These are phyloP conservation scores for Botryotinia convoluta DNA, from an alignment of 2,329 filamentous ascomycete species.

Conservation along the genomic window DNA sequence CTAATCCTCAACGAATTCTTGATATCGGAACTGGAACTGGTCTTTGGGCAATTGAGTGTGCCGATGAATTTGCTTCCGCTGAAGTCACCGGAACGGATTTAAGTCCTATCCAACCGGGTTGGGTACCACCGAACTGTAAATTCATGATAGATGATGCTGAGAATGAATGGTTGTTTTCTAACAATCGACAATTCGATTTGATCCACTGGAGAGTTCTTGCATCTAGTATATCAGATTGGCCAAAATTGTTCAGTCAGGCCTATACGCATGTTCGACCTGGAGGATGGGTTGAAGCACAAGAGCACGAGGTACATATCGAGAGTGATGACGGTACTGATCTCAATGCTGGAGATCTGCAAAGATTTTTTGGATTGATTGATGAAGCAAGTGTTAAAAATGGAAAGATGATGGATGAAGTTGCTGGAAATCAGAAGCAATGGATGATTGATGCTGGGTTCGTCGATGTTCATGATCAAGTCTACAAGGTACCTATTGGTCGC, in stretches of 20 bases:
- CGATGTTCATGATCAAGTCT: conserved; percentile 42
- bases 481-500: conserved; percentile 46
- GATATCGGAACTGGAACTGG: conserved; percentile 59
- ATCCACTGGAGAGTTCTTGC: conserved; percentile 58
- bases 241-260: conserved; percentile 46
- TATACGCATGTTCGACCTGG: conserved; percentile 52
- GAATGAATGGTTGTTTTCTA: conserved; percentile 49
- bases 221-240: conserved; percentile 56
- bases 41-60: conserved; percentile 60
- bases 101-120: conserved; percentile 56
- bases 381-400: conserved; percentile 47
- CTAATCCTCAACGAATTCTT: conserved; percentile 49
- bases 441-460: conserved; percentile 52
- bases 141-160: conserved; percentile 67
- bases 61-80: conserved; percentile 46
- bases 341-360: conserved; percentile 43
- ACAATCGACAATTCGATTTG: conserved; percentile 54
- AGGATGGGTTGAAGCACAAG: conserved; percentile 55
- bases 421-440: conserved; percentile 35
- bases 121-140: conserved; percentile 55
- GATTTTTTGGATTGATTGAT: conserved; percentile 48
- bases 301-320: conserved; percentile 50
- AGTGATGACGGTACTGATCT: conserved; percentile 44
- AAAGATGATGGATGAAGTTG: conserved; percentile 46
- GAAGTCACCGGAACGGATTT: conserved; percentile 56